These are phyloP conservation scores for Blumeria graminis DNA, from an alignment of 2,329 filamentous ascomycete genomes.

Conservation along the genomic window DNA sequence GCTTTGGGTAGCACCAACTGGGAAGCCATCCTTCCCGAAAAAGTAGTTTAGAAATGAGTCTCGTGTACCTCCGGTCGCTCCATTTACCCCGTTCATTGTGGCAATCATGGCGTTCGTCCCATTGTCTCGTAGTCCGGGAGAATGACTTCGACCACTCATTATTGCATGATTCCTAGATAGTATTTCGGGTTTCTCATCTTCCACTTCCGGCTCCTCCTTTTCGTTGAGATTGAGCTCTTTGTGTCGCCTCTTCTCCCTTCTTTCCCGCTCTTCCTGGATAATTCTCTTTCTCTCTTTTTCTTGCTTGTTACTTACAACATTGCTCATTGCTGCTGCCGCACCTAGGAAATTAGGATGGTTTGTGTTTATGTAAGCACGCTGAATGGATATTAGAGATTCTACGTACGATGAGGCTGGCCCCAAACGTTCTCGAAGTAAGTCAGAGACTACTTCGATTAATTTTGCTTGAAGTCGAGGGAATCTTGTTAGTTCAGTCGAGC, in stretches of 20 bases:
- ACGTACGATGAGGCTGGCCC: conserved; percentile 80
- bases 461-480: conserved; percentile 89
- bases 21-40: conserved; percentile 74
- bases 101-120: conserved; percentile 30
- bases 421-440: conserved; percentile 74
- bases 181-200: conserved; percentile 25
- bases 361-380: conserved; percentile 96
- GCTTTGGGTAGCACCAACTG: conserved; percentile 18
- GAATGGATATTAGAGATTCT: conserved; percentile 89
- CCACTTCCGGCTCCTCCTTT: conserved; percentile 38
- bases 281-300: conserved; percentile 70
- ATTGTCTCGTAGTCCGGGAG: conserved; percentile 52
- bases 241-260: conserved; percentile 56
- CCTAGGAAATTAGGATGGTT: conserved; percentile 98
- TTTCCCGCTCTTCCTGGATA: conserved; percentile 63
- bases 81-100: conserved; percentile 43
- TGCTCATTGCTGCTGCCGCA: conserved; percentile 89
- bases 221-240: conserved; percentile 74
- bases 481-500: conserved; percentile 74
- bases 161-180: conserved; percentile 29
- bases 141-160: conserved; percentile 50
- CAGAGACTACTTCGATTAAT: conserved; percentile 92
- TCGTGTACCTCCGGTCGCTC: conserved; percentile 35
- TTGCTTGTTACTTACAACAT: conserved; percentile 83
- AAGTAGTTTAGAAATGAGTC: conserved; percentile 98